Evolutionary conservation across 192 early-diverging fungal species (phyloP).

Genomic region (Entomortierella lignicola): DNA sequence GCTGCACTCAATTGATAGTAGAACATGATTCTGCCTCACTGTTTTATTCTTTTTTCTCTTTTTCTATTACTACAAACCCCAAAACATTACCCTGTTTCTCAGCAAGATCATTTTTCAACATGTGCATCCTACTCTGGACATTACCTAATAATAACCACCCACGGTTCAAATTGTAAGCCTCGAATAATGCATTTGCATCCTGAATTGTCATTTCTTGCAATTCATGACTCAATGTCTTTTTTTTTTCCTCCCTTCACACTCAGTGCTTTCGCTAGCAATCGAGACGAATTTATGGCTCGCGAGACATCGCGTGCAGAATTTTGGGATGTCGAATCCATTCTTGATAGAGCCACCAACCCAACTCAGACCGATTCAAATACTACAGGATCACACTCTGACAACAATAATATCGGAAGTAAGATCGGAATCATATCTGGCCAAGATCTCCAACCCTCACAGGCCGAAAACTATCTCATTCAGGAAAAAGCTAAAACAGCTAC

Average conservation of each 20-base stretch:
- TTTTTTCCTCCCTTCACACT: background rate
- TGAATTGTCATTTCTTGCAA: background rate
- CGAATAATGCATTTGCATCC: background rate
- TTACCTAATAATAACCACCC: conserved; percentile 47
- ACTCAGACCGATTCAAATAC: background rate
- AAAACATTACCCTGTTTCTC: no score
- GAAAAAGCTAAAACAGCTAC: conserved; percentile 1
- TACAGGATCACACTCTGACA: background rate
- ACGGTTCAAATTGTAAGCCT: conserved; percentile 47
- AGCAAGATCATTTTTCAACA: no score
- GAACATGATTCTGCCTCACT: no score
- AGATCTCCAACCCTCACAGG: conserved; percentile 46
- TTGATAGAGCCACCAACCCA: conserved; percentile 5
- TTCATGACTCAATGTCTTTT: background rate
- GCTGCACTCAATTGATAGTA: no score
- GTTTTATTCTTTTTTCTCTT: background rate
- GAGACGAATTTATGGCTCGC: conserved; percentile 60
- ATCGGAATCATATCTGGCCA: conserved; percentile 54
- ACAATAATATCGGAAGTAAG: background rate
- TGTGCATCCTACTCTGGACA: conserved; percentile 54
- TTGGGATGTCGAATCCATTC: conserved; percentile 51
- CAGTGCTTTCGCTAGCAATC: conserved; percentile 62
- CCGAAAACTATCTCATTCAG: conserved; percentile 25
- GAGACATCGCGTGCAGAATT: conserved; percentile 53
- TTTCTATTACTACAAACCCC: no score